Conservation (phyloP, 1,139 yeast genomes). For the Ogataea hybrid region DNA sequence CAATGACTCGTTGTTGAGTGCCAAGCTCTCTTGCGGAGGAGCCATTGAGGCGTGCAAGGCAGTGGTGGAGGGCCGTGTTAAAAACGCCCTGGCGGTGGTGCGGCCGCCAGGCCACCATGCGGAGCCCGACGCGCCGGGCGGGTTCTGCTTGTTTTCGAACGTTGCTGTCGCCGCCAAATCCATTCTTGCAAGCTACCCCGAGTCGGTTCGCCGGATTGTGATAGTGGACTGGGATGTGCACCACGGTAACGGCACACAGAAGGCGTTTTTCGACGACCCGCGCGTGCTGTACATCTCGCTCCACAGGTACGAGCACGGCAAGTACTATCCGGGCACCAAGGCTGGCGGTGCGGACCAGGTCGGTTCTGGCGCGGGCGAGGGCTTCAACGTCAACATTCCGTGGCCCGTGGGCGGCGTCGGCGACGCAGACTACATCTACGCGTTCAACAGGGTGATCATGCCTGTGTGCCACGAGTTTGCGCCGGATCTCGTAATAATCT, state of each 20-base stretch:
- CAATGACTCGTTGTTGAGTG: slow-evolving; percentile 85
- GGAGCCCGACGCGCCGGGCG: slow-evolving; percentile 96
- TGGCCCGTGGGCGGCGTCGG: slow-evolving; percentile 95
- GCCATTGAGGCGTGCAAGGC: slow-evolving; percentile 96
- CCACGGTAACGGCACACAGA: slow-evolving; percentile 98
- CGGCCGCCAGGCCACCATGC: slow-evolving; percentile 99
- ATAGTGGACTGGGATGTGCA: slow-evolving; percentile 98
- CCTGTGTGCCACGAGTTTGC: slow-evolving; percentile 87
- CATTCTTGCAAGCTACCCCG: slow-evolving; percentile 80
- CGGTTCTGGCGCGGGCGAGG: slow-evolving; percentile 86
- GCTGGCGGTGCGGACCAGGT: slow-evolving; percentile 75
- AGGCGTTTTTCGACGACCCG: slow-evolving; percentile 85
- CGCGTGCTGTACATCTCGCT: slow-evolving; percentile 86
- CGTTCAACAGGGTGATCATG: slow-evolving; percentile 83
- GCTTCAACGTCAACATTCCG: slow-evolving; percentile 85
- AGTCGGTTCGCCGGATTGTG: slow-evolving; percentile 77
- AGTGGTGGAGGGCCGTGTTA: slow-evolving; percentile 88
- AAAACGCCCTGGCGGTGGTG: slow-evolving; percentile 90
- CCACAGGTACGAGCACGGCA: slow-evolving; percentile 90
- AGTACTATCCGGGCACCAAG: slow-evolving; percentile 90
- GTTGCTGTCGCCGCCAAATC: slow-evolving; percentile 97
- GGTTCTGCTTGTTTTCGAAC: slow-evolving; percentile 92
- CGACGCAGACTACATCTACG: slow-evolving; percentile 94
- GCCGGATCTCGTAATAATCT: slow-evolving; percentile 89
- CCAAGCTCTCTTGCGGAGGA: slow-evolving; percentile 94